Evolutionary conservation across 352 stramenopile species (phyloP), one percentile per base, ranked within the genome.

Genomic region (Bremia lactucae): DNA sequence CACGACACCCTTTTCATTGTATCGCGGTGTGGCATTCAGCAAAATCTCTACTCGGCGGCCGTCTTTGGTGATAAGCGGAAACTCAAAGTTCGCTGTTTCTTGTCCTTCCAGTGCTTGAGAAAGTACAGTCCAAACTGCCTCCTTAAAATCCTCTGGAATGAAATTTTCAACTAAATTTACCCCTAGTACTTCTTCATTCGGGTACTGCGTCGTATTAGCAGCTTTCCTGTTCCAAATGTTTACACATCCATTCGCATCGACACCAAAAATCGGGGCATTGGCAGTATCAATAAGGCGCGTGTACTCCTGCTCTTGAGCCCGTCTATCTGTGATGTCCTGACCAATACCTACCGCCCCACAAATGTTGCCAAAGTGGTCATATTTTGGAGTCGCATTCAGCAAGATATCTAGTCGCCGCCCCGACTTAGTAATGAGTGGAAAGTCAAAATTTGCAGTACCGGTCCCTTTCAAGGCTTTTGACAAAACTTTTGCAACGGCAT

Each of bases 141-240:
- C 49, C 25, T 67, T 45, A 25, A 72, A 79, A 14, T 83, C 68
- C 6, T 63, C 36, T 8, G 65, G 53, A 41, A 85, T 85, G 36
- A 92, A 91, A 16, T 72, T 75, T 39, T 77, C 50, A 13, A 87
- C 71, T 8, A 87, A 36, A 1, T 72, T 57, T 19, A 70, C 51
- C 7, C 72, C 83, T 42, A 95, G 72, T 10, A 88, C 82, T 50
- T 92, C 83, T 23, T 86, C 51, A 9, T 63, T 74, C 3, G 57
- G 66, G 48, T 87, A 95, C 40, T 88, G 83, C 19, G 78, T 94
- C 21, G 81, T 76, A 9, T 78, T 79, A 4, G 70, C 66, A 21
- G 73, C 79, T 82, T 87, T n/a, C 85, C 66, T 2, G 52, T 43
- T 0, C 72, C 71, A 82, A 38, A 77, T 75, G 34, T 79, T 83